Conservation (phyloP, 1,139 yeast genomes). For the Protomyces pachydermus region DNA sequence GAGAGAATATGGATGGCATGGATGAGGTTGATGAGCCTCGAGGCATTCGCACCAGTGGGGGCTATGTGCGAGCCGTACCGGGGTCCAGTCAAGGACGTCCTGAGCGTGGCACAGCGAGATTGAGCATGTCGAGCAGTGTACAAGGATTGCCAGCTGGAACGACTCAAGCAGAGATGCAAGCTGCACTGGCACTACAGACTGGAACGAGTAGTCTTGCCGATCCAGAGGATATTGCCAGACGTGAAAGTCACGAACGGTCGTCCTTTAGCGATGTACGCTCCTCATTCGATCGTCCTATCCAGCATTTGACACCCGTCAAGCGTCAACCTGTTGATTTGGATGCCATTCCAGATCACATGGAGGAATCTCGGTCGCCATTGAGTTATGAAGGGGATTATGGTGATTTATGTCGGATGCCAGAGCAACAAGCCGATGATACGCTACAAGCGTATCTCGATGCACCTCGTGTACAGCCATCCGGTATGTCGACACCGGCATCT, state of each 20-base stretch:
- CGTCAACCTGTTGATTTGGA: neutral
- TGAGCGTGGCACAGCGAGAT: neutral
- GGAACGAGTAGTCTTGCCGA: neutral
- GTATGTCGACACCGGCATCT: neutral
- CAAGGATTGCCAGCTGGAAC: neutral
- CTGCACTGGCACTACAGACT: neutral
- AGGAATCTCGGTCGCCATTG: neutral
- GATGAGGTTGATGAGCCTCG: slow-evolving; percentile 54
- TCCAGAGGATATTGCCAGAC: neutral
- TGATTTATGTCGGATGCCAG: neutral
- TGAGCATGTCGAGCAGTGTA: neutral
- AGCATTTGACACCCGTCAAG: neutral
- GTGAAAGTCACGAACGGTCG: neutral
- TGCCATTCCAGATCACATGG: neutral
- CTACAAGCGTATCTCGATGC: neutral
- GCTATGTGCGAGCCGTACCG: slow-evolving; percentile 53
- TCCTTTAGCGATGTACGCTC: neutral
- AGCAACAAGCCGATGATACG: neutral
- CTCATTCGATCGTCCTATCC: neutral
- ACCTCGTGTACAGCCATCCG: neutral
- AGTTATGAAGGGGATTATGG: neutral
- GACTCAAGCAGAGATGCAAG: neutral
- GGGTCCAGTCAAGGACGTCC: slow-evolving; percentile 41
- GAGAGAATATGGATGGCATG: slow-evolving; percentile 40
- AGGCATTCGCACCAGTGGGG: slow-evolving; percentile 38